Conservation (phyloP, 306 rosid species). For the Crataegus laevigata region DNA sequence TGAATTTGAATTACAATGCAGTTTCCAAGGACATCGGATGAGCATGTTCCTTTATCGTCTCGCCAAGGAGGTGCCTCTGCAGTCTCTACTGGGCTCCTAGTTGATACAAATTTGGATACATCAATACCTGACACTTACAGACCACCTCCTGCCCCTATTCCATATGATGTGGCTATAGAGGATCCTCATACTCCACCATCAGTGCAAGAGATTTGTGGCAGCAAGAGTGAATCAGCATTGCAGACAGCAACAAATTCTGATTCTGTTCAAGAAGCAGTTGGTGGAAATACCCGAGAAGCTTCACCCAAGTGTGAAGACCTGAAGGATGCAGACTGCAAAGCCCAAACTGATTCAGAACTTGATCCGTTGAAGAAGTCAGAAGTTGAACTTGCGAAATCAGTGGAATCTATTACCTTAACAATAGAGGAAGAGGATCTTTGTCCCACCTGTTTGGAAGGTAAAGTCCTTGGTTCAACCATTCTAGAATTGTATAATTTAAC, state of each 20-base stretch:
- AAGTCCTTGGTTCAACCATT: conserved; percentile 13
- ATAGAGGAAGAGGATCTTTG: conserved; percentile 77
- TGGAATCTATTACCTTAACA: conserved; percentile 36
- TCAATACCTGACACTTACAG: conserved; percentile 82
- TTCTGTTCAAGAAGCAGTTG: conserved; percentile 44
- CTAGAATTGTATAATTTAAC: not conserved
- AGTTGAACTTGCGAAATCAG: conserved; percentile 53
- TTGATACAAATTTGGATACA: conserved; percentile 83
- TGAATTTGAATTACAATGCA: conserved; percentile 33
- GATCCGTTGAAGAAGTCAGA: conserved; percentile 45
- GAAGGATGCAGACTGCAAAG: conserved; percentile 51
- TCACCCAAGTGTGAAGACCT: conserved; percentile 45
- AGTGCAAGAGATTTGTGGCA: conserved; percentile 40
- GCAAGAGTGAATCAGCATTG: conserved; percentile 40
- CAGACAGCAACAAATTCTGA: conserved; percentile 49
- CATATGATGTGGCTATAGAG: conserved; percentile 49
- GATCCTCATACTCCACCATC: conserved; percentile 51
- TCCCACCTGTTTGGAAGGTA: conserved; percentile 97
- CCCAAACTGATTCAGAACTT: conserved; percentile 33
- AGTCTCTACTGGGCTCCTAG: conserved; percentile 60
- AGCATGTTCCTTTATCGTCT: conserved; percentile 77
- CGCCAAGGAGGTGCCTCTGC: conserved; percentile 42
- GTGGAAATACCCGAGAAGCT: conserved; percentile 38
- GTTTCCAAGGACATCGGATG: conserved; percentile 74
- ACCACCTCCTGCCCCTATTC: conserved; percentile 84